A percentile compares a stretch with the other conserved stretches of the same genome.
Conservation (phyloP, 208 protist genomes). For the Naegleria fowleri region DNA sequence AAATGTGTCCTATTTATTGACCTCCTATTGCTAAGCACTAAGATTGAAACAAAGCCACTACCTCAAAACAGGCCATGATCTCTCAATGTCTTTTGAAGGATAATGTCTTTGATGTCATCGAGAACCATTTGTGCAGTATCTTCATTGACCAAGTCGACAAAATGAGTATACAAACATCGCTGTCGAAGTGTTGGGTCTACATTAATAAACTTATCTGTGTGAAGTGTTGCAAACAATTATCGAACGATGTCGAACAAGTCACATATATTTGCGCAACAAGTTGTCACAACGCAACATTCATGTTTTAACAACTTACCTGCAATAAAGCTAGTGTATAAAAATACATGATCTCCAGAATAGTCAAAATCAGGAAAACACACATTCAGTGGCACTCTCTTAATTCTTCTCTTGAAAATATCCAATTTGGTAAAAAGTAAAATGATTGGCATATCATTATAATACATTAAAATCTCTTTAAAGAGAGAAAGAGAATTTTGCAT, state of each 20-base stretch:
- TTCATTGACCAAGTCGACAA: not conserved
- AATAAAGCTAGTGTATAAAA: not conserved
- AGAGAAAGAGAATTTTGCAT: not conserved
- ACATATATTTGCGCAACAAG: too few relatives aligned
- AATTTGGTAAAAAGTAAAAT: conserved; percentile 76
- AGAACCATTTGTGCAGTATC: not conserved
- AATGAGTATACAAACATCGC: not conserved
- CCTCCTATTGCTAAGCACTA: too few relatives aligned
- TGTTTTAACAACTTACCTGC: too few relatives aligned
- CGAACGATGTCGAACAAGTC: too few relatives aligned
- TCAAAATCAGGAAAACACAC: conserved; percentile 5
- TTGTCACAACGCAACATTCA: too few relatives aligned
- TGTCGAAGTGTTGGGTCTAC: not conserved
- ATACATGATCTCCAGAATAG: not conserved
- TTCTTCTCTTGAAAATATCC: conserved; percentile 69
- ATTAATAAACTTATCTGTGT: not conserved
- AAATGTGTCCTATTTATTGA: too few relatives aligned
- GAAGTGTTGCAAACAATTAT: too few relatives aligned
- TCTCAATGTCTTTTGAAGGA: not conserved
- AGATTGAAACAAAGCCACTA: too few relatives aligned
- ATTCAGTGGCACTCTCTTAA: conserved; percentile 35
- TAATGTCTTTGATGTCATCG: not conserved
- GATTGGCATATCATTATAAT: conserved; percentile 49
- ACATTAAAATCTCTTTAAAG: not conserved
- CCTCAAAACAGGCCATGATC: not conserved